Conservation (phyloP, 495 filamentous ascomycete genomes). For the Penicillium turbatum region DNA sequence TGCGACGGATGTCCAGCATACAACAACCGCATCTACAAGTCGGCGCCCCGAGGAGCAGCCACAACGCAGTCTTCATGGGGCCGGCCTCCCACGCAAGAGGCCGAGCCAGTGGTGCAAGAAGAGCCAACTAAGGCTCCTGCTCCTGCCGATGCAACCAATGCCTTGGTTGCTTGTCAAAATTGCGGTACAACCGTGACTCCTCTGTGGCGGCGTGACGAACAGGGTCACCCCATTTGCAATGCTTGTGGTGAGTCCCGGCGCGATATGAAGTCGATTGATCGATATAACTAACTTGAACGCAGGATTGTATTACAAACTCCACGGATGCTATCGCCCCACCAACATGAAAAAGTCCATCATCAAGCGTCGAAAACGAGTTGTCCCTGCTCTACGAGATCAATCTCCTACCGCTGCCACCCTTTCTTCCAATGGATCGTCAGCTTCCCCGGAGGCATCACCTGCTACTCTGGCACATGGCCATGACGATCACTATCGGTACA, state of each 20-base stretch:
- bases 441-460: conserved; percentile 42
- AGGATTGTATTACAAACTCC: conserved; percentile 97
- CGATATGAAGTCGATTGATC: background rate
- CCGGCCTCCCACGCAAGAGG: conserved; percentile 27
- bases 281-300: conserved; percentile 23
- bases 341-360: conserved; percentile 98
- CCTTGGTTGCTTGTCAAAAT: conserved; percentile 93
- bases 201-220: conserved; percentile 91
- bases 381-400: conserved; percentile 68
- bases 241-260: conserved; percentile 74
- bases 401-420: conserved; percentile 41
- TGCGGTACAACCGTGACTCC: conserved; percentile 96
- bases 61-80: conserved; percentile 32
- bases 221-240: conserved; percentile 96
- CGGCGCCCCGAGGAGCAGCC: conserved; percentile 42
- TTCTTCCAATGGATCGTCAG: conserved; percentile 44
- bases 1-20: conserved; percentile 95
- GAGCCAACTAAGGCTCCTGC: conserved; percentile 21
- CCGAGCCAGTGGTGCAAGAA: conserved; percentile 14
- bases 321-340: conserved; percentile 85
- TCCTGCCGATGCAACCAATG: conserved; percentile 53
- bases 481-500: conserved; percentile 53
- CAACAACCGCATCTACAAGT: conserved; percentile 94
- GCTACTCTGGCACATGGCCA: conserved; percentile 52
- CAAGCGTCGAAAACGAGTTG: conserved; percentile 91